These are phyloP conservation scores for Fusarium multiceps DNA, from an alignment of 2,329 filamentous ascomycete species.

Conservation along the genomic window DNA sequence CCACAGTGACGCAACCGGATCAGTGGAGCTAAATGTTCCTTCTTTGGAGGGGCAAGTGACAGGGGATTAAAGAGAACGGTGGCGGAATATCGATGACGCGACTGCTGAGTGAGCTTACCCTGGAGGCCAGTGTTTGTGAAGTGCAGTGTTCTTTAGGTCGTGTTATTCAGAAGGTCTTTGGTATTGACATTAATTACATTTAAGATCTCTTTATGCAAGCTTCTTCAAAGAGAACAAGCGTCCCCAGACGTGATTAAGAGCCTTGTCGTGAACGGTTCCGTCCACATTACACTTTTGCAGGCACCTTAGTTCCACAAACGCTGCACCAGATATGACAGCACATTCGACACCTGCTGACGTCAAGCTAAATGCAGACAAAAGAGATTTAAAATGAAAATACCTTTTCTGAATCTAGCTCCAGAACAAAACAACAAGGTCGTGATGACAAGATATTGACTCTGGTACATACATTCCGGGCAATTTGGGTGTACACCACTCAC, in stretches of 20 bases:
- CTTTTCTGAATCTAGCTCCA: not conserved
- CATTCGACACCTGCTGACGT: not conserved
- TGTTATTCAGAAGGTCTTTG: not conserved
- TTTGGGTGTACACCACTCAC: not conserved
- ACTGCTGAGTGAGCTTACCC: conserved; percentile 12
- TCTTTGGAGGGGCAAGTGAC: conserved; percentile 32
- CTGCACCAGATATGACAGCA: not conserved
- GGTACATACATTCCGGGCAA: not conserved
- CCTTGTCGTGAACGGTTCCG: not conserved
- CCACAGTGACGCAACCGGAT: conserved; percentile 49
- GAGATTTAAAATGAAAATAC: not conserved
- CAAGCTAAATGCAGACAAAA: not conserved
- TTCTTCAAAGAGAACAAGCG: not conserved
- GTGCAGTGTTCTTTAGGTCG: not conserved
- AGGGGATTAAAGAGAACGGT: conserved; percentile 11
- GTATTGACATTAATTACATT: not conserved
- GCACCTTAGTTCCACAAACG: not conserved
- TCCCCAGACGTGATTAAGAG: not conserved
- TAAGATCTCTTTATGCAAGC: not conserved
- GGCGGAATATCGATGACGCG: conserved; percentile 44
- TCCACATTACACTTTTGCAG: not conserved
- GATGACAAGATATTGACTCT: not conserved
- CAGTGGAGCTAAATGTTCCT: conserved; percentile 24
- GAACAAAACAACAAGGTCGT: not conserved
- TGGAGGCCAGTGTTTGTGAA: not conserved